Base-by-base conservation (phyloP, 306 rosid species). In the Crotalaria pallida region DNA sequence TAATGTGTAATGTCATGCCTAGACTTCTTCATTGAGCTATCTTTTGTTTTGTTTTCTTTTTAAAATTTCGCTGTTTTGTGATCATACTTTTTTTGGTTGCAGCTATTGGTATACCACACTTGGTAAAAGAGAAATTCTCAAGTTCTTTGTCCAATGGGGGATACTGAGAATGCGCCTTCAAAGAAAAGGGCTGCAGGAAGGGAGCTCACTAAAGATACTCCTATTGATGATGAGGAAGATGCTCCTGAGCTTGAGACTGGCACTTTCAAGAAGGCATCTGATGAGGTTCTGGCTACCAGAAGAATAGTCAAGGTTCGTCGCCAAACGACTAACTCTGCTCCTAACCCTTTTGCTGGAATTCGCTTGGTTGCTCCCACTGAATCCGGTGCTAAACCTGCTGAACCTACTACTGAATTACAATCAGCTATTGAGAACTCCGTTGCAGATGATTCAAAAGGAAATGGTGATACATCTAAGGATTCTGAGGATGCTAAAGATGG, bases 111-210 rank as follows among this genome's bases (percentile, higher is more conserved):
- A 49, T 75, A 29, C 75, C 40, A 15, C 19, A 55, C 55, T 65
- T 38, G 7, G 43, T 21, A 50, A 33, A 55, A 31, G 23, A 67
- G 24, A 8, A 18, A 56, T 50, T 69, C 71, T 23, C 13, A 33
- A 47, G 40, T 50, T 51, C 58, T 71, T 71, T 83, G 53, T 36
- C 78, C 78, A 69, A 93, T 93, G 98, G 96, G 70, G 67, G 97
- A 88, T 78, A 65, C 88, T 10, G 97, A 87, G 72, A 85, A 88
- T 78, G 76, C 80, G 56, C 70, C 91, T 41, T 77, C 97, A 60
- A 93, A 90, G 92, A 93, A 93, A 87, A 88, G 98, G 64, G 88
- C 92, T 78, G 97, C 98, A 38, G 96, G 94, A 76, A 83, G 90
- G 84, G 96, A 90, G 79, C 87, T 93, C 53, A 84, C 89, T 45